These are phyloP conservation scores for Colletotrichum sp. DNA, from an alignment of 2,329 filamentous ascomycete genomes.

Conservation along the genomic window DNA sequence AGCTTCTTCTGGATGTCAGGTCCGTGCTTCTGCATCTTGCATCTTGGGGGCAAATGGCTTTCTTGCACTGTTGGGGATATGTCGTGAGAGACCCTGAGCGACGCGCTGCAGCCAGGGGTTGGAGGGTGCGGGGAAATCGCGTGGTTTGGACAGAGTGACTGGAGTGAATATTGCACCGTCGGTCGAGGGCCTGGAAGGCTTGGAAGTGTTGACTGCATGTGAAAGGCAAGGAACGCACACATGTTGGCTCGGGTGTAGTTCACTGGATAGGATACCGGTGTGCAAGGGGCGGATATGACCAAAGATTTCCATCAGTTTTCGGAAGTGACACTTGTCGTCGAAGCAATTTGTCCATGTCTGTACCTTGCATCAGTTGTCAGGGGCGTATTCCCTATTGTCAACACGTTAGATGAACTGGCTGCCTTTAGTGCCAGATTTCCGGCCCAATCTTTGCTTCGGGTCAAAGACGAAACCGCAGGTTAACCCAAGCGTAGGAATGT, in stretches of 20 bases:
- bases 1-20: neutral
- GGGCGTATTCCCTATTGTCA: neutral
- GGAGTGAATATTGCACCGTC: neutral
- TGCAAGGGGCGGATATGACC: conserved; percentile 5
- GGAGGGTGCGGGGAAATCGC: neutral
- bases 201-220: neutral
- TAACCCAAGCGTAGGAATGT: neutral
- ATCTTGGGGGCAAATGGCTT: neutral
- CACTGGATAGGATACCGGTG: conserved; percentile 1
- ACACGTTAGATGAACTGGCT: neutral
- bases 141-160: neutral
- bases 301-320: neutral
- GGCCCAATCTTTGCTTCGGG: neutral
- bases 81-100: neutral
- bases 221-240: neutral
- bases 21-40: neutral
- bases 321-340: neutral
- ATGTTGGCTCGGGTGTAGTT: neutral
- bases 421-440: neutral
- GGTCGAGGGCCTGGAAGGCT: neutral
- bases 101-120: neutral
- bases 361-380: neutral
- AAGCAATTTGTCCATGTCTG: neutral
- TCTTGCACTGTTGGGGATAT: neutral
- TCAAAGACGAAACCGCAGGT: neutral